Evolutionary conservation across 306 rosid species (phyloP).

Genomic region (Malus sylvestris): DNA sequence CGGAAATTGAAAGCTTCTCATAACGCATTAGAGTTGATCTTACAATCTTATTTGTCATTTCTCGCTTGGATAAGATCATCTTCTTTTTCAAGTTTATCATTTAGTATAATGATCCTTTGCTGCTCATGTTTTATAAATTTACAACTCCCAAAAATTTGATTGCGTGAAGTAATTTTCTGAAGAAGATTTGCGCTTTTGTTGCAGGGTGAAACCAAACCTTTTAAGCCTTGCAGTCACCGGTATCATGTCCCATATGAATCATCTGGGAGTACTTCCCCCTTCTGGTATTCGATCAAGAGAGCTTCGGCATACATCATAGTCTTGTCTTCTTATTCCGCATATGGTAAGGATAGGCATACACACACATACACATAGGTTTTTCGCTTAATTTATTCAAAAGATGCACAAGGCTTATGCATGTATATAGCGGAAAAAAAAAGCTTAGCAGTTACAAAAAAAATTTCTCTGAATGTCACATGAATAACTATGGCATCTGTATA

Average conservation of each 20-base stretch:
- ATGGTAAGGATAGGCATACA: slow-evolving; percentile 29
- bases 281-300: slow-evolving; percentile 60
- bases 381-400: background rate
- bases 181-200: background rate
- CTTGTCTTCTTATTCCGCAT: slow-evolving; percentile 64
- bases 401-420: background rate
- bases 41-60: background rate
- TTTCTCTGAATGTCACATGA: background rate
- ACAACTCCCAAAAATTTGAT: background rate
- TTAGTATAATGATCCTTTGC: background rate
- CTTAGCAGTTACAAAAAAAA: background rate
- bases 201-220: slow-evolving; percentile 60
- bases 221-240: slow-evolving; percentile 53
- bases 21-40: background rate
- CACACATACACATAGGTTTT: background rate
- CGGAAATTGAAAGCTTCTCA: slow-evolving; percentile 53
- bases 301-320: slow-evolving; percentile 76
- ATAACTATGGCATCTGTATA: background rate
- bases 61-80: background rate
- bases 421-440: background rate
- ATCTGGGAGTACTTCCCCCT: slow-evolving; percentile 33
- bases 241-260: slow-evolving; percentile 42
- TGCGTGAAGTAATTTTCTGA: background rate
- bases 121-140: background rate
- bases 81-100: background rate